Evolutionary conservation across 495 filamentous ascomycete genomes (phyloP), one percentile per base, ranked within the genome.

Genomic region (Xylaria castorea): DNA sequence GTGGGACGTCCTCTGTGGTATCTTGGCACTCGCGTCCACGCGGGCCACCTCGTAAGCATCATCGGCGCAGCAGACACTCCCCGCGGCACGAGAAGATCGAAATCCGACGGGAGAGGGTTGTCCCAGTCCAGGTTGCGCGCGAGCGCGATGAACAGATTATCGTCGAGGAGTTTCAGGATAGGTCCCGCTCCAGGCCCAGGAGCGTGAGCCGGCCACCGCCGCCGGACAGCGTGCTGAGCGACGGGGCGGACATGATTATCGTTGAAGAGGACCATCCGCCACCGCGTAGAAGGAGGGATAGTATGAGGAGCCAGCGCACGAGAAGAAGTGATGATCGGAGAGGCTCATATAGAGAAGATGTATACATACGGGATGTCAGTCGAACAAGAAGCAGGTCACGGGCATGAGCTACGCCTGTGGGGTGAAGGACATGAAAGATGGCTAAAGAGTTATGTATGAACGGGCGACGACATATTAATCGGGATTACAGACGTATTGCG

Each of bases 221-320:
- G 42, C 63, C 71, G n/a, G 22, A 58, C 8, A 70, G 66, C 2
- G 61, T 70, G 36, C 44, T 65, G 18, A 73, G 77, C 22, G 73
- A 72, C 22, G 81, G 81, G 38, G 82, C 81, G 25, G 83, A 86
- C 75, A 80, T 86, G 32, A 78, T 87, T n/a, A 79, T 87, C 30
- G 78, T 85, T 58, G 85, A 86, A 73, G 84, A 85, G 72, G 77
- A 82, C 22, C 77, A 72, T 2, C 80, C 82, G 63, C 75, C 81
- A 34, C 66, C 73, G 57, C 66, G 80, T 66, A 70, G 78, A 55
- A 73, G 78, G 63, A 61, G 68, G 38, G 72, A 72, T 48, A 79
- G 80, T 30, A 80, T 77, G 51, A 42, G 77, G 44, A 75, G 80
- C 44, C 74, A 79, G 20, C 73, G 79, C 51, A 71, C 69, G n/a